Evolutionary conservation across 768 basidiomycete genomes (phyloP).

Genomic region (Lanmaoa pseudosensibilis): DNA sequence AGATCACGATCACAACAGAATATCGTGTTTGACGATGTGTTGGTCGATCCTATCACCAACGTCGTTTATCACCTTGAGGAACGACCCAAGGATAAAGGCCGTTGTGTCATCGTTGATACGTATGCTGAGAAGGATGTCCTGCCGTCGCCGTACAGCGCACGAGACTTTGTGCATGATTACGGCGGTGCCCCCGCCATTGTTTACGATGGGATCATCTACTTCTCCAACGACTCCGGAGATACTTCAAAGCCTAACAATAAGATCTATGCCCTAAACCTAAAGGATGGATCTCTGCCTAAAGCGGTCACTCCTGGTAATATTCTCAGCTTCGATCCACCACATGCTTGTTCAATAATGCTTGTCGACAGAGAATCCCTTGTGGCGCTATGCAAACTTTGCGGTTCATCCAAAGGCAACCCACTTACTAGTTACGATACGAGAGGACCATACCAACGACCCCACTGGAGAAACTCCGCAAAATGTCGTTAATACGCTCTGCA

Average conservation of each 20-base stretch:
- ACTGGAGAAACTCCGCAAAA: constrained; percentile 34
- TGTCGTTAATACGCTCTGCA: constrained; percentile 47
- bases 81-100: constrained; percentile 43
- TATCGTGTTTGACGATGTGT: constrained; percentile 40
- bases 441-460: constrained; percentile 56
- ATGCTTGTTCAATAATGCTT: background rate
- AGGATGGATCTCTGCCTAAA: constrained; percentile 2
- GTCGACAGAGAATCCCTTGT: constrained; percentile 18
- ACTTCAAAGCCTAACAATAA: constrained; percentile 29
- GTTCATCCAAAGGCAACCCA: constrained; percentile 51
- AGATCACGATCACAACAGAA: constrained; percentile 14
- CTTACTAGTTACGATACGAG: constrained; percentile 57
- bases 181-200: constrained; percentile 62
- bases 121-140: constrained; percentile 45
- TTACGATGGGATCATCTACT: constrained; percentile 49
- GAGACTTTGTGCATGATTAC: constrained; percentile 64
- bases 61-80: constrained; percentile 56
- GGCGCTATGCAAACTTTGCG: constrained; percentile 52
- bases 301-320: constrained; percentile 55
- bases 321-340: background rate
- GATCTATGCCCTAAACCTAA: constrained; percentile 43
- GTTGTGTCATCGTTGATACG: constrained; percentile 55
- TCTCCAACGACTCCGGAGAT: constrained; percentile 47
- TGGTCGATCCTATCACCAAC: constrained; percentile 51
- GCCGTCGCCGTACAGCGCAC: constrained; percentile 50